phyloP scores from a whole-genome alignment of 1,284 basidiomycete genomes.

The Ganoderma resinaceum region DNA sequence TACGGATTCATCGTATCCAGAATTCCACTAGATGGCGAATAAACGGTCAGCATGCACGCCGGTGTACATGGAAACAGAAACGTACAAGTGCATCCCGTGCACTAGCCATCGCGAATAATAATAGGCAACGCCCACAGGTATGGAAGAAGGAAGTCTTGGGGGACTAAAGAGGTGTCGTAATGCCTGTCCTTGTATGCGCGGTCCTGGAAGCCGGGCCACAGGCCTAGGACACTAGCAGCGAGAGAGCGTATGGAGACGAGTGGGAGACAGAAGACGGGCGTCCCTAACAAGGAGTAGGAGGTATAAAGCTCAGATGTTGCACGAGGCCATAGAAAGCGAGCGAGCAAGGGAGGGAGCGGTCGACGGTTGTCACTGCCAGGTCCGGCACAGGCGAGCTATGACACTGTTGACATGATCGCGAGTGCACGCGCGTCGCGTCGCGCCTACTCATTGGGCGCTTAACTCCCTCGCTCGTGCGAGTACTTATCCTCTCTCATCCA shows the following conservation, averaged over 20 bases:
- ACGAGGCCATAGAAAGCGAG: not conserved
- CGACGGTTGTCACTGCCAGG: not conserved
- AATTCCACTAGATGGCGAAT: slow-evolving; percentile 60
- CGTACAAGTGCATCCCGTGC: slow-evolving; percentile 34
- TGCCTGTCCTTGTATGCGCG: slow-evolving; percentile 2
- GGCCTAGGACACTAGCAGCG: not conserved
- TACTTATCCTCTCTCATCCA: not conserved
- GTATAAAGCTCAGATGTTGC: slow-evolving; percentile 7
- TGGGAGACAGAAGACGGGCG: not conserved
- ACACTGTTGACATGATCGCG: slow-evolving; percentile 1
- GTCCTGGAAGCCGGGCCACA: not conserved
- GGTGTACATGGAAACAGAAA: not conserved
- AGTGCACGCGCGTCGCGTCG: slow-evolving; percentile 22
- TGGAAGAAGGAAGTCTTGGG: not conserved
- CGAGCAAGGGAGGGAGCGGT: not conserved
- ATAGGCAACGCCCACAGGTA: not conserved
- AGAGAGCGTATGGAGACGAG: not conserved
- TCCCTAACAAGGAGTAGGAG: not conserved
- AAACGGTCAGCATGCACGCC: not conserved
- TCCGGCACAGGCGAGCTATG: not conserved
- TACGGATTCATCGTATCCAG: slow-evolving; percentile 82
- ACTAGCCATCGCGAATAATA: slow-evolving; percentile 24
- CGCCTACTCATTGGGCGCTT: slow-evolving; percentile 18
- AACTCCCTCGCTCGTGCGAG: not conserved
- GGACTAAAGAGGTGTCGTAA: not conserved